Evolutionary conservation across 352 stramenopile species (phyloP), one percentile per base, ranked within the genome.

Genomic region (Phytophthora citricola): DNA sequence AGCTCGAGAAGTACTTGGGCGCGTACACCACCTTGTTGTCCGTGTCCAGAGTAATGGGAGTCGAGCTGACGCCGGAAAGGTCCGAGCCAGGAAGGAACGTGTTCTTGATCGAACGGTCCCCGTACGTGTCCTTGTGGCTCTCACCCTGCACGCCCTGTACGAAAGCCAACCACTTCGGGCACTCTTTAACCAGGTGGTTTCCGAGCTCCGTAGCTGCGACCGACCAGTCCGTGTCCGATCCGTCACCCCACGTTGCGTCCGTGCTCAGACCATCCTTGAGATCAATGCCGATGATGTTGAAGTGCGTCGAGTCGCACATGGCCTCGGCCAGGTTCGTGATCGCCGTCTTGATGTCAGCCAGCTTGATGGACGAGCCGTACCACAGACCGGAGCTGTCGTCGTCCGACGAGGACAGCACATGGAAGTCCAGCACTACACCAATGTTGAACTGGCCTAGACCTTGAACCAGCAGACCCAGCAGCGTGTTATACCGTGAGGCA

Each of bases 231-330:
- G 85, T 93, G 55, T 95, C 78, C 1, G 83, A 89, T 49, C 71
- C 76, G 29, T 93, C 87, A 2, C 87, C 87, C 87, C 87, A 95
- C 17, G 83, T 90, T 0, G 85, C 85, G 32, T 84, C 77, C 22
- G 66, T 78, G 45, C 81, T 81, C 7, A 90, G 39, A 15, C 75
- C 61, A 59, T 94, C 84, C 69, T 95, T 95, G 22, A 95, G 78
- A 38, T 95, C 87, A 55, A 95, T 80, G 17, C 87, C 87, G 45
- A 95, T 91, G 48, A 95, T 78, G 67, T 95, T 95, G 44, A 85
- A 95, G 71, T 95, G 84, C 60, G 85, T 91, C 51, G 71, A 78
- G 65, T 93, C 79, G 63, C 87, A 95, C 48, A 95, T 69, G 31
- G 76, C 81, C 36, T 81, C 73, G 7, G 83, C 75, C 40, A 95